These are phyloP conservation scores for Phyllosticta capitalensis DNA, from an alignment of 2,329 filamentous ascomycete species.

Conservation along the genomic window DNA sequence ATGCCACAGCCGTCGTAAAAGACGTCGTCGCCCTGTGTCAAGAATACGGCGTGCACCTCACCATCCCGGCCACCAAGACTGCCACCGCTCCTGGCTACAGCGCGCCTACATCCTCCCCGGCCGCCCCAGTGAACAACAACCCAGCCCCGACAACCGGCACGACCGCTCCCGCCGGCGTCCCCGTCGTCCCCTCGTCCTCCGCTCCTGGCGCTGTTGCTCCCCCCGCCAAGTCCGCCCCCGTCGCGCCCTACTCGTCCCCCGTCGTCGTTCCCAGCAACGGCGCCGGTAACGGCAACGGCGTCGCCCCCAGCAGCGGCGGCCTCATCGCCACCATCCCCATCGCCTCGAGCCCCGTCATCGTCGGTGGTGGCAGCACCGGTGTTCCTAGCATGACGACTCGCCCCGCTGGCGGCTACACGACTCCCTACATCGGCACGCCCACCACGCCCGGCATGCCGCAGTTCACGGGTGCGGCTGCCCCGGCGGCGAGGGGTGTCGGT, in stretches of 20 bases:
- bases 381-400: background rate
- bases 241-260: background rate
- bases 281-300: too few species aligned
- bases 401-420: background rate
- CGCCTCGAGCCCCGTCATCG: background rate
- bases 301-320: too few species aligned
- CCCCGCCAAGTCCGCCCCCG: background rate
- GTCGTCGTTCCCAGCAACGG: background rate
- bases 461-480: background rate
- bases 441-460: background rate
- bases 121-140: background rate
- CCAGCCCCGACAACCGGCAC: background rate
- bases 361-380: background rate
- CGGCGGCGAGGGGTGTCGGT: background rate
- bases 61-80: constrained; percentile 15
- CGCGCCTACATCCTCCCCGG: background rate
- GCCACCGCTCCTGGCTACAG: background rate
- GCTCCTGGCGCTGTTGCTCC: background rate
- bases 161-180: too few species aligned
- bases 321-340: background rate
- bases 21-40: constrained; percentile 25
- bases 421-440: background rate
- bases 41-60: constrained; percentile 22
- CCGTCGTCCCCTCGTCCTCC: background rate
- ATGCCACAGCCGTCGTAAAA: constrained; percentile 16